Conservation (phyloP, 768 basidiomycete species). For the Chalciporus sphaerocephalus region DNA sequence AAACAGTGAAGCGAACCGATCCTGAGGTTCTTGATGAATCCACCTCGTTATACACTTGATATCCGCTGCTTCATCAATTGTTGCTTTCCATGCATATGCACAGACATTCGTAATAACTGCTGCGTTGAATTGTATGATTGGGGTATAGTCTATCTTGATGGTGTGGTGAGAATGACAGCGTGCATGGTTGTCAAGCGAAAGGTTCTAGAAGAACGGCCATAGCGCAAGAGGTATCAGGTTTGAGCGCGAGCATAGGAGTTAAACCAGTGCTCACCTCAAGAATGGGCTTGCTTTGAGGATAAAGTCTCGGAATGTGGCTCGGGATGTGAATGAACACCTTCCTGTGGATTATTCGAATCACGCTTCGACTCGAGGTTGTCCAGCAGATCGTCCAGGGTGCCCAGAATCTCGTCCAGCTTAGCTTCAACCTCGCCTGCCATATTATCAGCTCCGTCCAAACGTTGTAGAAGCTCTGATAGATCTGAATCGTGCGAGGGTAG, state of each 20-base stretch:
- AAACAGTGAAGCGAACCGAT: slow-evolving; percentile 71
- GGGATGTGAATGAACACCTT: background rate
- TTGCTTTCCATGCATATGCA: slow-evolving; percentile 5
- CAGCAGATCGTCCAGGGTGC: slow-evolving; percentile 53
- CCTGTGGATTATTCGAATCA: background rate
- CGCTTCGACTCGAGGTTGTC: slow-evolving; percentile 36
- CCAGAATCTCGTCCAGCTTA: slow-evolving; percentile 58
- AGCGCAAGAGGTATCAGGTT: too few species aligned
- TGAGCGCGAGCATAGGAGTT: background rate
- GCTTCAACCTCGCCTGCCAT: slow-evolving; percentile 60
- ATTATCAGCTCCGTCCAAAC: slow-evolving; percentile 53
- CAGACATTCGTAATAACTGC: slow-evolving; percentile 6
- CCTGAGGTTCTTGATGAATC: slow-evolving; percentile 23
- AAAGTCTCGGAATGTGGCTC: background rate
- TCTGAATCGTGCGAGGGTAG: slow-evolving; percentile 37
- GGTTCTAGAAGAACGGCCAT: too few species aligned
- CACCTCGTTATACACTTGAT: slow-evolving; percentile 29
- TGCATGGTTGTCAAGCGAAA: background rate
- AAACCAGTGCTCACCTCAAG: slow-evolving; percentile 15
- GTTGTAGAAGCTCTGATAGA: slow-evolving; percentile 49
- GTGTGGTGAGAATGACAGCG: background rate
- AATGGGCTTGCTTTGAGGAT: slow-evolving; percentile 1
- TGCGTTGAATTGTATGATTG: slow-evolving; percentile 8
- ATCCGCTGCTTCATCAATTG: slow-evolving; percentile 22
- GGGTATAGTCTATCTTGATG: slow-evolving; percentile 10